These are phyloP conservation scores for Claviceps pazoutovae DNA, from an alignment of 2,329 filamentous ascomycete genomes.

Conservation along the genomic window DNA sequence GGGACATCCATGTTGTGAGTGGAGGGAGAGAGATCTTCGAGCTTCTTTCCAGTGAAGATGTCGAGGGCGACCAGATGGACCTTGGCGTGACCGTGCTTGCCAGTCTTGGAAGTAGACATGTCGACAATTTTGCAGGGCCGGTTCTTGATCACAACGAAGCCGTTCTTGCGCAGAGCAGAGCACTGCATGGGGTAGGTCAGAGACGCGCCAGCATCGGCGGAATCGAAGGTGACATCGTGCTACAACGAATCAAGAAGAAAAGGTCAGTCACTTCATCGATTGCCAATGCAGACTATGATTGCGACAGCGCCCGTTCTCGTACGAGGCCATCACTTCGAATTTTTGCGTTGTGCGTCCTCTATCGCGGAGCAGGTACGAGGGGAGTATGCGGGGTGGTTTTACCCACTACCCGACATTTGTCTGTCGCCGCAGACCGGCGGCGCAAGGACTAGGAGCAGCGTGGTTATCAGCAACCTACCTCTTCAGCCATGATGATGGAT, in stretches of 20 bases:
- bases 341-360: conserved; percentile 7
- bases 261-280: conserved; percentile 7
- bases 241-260: conserved; percentile 16
- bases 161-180: conserved; percentile 99
- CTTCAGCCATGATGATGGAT: conserved; percentile 44
- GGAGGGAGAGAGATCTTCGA: conserved; percentile 96
- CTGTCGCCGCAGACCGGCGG: conserved; percentile 14
- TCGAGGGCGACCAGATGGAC: conserved; percentile 96
- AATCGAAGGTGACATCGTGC: conserved; percentile 69
- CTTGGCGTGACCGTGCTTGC: conserved; percentile 99
- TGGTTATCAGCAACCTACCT: conserved; percentile 29
- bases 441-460: conserved; percentile 7
- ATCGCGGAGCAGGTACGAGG: conserved; percentile 22
- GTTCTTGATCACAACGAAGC: conserved; percentile 94
- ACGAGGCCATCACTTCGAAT: neutral
- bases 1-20: conserved; percentile 98
- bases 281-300: neutral
- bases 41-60: conserved; percentile 99
- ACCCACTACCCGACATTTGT: conserved; percentile 10
- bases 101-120: conserved; percentile 99
- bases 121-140: conserved; percentile 99
- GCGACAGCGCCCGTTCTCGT: neutral
- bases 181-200: conserved; percentile 96
- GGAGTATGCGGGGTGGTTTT: conserved; percentile 34
- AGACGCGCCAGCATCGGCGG: conserved; percentile 91